Evolutionary conservation across 495 filamentous ascomycete species (phyloP).

Genomic region (Xylaria nigripes): DNA sequence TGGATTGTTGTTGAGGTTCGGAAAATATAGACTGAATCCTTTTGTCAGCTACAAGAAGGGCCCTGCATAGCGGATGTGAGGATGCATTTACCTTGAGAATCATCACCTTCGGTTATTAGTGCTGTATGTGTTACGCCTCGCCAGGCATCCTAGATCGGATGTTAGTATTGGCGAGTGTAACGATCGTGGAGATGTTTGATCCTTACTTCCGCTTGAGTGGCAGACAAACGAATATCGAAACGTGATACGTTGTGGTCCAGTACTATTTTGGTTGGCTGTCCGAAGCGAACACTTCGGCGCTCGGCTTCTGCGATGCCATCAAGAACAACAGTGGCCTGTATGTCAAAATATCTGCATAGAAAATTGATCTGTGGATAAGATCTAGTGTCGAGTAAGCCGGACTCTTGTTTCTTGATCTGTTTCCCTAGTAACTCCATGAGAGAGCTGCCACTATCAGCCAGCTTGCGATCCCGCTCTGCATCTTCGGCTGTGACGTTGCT

Average conservation of each 20-base stretch:
- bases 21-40: slow-evolving; percentile 38
- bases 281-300: slow-evolving; percentile 47
- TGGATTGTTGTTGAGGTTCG: slow-evolving; percentile 30
- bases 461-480: slow-evolving; percentile 22
- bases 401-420: slow-evolving; percentile 38
- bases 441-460: slow-evolving; percentile 27
- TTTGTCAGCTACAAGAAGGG: background rate
- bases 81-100: slow-evolving; percentile 15
- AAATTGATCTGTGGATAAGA: slow-evolving; percentile 36
- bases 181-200: background rate
- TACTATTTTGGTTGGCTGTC: slow-evolving; percentile 32
- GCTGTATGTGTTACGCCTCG: slow-evolving; percentile 31
- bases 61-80: background rate
- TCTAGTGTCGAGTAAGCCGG: slow-evolving; percentile 30
- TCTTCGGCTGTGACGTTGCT: slow-evolving; percentile 25
- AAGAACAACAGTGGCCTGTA: slow-evolving; percentile 36
- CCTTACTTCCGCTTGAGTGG: slow-evolving; percentile 22
- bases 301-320: slow-evolving; percentile 47
- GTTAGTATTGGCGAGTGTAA: slow-evolving; percentile 10
- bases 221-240: slow-evolving; percentile 30
- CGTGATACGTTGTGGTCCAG: slow-evolving; percentile 30
- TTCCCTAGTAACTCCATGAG: slow-evolving; percentile 39
- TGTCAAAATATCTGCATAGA: slow-evolving; percentile 35
- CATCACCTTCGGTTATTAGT: slow-evolving; percentile 13
- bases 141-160: slow-evolving; percentile 20